Evolutionary conservation across 192 early-diverging fungal genomes (phyloP), one percentile per base, ranked within the genome.

Genomic region (Dissophora globulifera): DNA sequence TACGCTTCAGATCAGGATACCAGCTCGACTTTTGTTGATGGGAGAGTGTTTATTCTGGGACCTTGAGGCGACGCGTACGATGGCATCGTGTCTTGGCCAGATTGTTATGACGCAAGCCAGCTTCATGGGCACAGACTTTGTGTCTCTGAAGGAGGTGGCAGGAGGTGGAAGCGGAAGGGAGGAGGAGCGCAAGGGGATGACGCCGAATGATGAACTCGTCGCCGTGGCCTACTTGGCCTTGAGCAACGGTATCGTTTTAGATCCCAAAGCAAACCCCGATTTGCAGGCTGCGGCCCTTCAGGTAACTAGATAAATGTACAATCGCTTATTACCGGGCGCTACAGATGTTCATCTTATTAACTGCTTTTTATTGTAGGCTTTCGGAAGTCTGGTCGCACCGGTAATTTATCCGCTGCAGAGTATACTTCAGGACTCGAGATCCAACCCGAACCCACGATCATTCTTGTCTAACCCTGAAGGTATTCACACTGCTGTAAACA

Each of bases 121-220:
- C 6, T 62, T 76, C 15, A 76, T 76, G 72, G 72, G 72, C 4
- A 13, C 31, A 12, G 70, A 65, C 1, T 65, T 75, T 40, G 25
- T 19, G 3, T 1, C 56, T 1, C 47, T 42, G 3, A 58, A 30
- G 9, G 35, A n/a, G 30, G 3, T 29, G n/a, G 30, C 2, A 19
- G 43, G 17, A 8, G 19, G 26, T 16, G 27, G 50, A 10, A 20
- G 31, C 16, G 35, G 42, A 31, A 43, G 60, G 8, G 47, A 33
- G 0, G 51, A 67, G 30, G 47, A 50, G 22, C 50, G 72, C 1
- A 38, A 61, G 30, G 64, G 64, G 3, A 54, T 76, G 8, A 67
- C 72, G 20, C 72, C 72, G 1, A 58, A 53, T 17, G 72, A 76
- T 35, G 72, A 76, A 31, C 27, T 76, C 25, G 64, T 58, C 19